These are phyloP conservation scores for Fagopyrum tataricum DNA, from an alignment of 148 eudicot species.

Conservation along the genomic window DNA sequence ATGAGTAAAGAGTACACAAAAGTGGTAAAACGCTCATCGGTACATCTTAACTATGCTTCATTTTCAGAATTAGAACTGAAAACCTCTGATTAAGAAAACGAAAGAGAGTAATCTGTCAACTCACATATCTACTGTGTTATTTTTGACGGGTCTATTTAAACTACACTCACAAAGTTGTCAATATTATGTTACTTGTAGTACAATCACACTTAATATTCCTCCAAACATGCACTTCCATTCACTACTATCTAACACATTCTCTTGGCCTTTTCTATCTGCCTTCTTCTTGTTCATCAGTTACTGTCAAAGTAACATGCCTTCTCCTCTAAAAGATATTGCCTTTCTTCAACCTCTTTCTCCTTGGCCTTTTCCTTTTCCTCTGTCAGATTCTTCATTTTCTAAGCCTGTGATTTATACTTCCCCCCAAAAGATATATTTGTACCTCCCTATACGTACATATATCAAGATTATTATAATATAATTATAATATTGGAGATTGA, in stretches of 20 bases:
- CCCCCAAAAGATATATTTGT: conserved; percentile 26
- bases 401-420: conserved; percentile 9
- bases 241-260: conserved; percentile 25
- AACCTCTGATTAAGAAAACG: no score
- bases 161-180: background rate
- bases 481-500: background rate
- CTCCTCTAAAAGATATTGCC: conserved; percentile 7
- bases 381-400: conserved; percentile 19
- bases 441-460: background rate
- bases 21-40: no score
- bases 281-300: conserved; percentile 9
- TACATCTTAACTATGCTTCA: no score
- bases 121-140: no score
- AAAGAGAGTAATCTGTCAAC: no score
- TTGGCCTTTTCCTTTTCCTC: conserved; percentile 5
- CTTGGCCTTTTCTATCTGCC: background rate
- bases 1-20: no score
- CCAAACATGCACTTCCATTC: conserved; percentile 47
- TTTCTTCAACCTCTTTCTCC: conserved; percentile 27
- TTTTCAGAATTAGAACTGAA: no score
- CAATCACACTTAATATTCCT: conserved; percentile 25
- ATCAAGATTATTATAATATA: background rate
- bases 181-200: background rate
- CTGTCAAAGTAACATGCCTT: conserved; percentile 10
- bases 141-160: background rate